These are phyloP conservation scores for Neonectria neomacrospora DNA, from an alignment of 2,329 filamentous ascomycete species.

Conservation along the genomic window DNA sequence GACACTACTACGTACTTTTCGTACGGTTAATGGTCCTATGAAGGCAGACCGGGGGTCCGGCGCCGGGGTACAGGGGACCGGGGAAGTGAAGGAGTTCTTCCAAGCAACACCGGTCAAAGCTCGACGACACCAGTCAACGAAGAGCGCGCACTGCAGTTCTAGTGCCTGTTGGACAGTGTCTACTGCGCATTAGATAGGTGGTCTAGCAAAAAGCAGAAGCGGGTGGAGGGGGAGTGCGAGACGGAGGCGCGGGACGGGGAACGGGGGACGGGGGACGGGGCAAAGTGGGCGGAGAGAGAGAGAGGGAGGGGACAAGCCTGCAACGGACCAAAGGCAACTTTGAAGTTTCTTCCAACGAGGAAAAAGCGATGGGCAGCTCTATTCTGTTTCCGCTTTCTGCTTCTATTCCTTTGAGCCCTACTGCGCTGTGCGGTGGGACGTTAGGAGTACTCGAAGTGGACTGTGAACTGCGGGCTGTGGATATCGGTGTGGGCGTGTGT, in stretches of 20 bases:
- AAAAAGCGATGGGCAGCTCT: constrained; percentile 15
- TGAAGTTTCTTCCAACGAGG: constrained; percentile 19
- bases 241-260: constrained; percentile 6
- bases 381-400: constrained; percentile 22
- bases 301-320: constrained; percentile 36
- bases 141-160: neutral
- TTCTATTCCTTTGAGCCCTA: constrained; percentile 22
- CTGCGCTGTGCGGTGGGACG: constrained; percentile 12
- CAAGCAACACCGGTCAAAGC: constrained; percentile 2
- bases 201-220: neutral
- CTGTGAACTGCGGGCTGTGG: neutral
- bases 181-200: neutral
- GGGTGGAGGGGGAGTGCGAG: constrained; percentile 2
- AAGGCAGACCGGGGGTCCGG: constrained; percentile 13
- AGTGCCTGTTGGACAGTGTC: neutral
- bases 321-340: constrained; percentile 42
- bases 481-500: constrained; percentile 1
- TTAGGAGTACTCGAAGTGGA: constrained; percentile 11
- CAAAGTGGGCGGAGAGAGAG: neutral
- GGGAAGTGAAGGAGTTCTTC: constrained; percentile 15
- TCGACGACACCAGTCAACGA: constrained; percentile 5
- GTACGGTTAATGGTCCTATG: neutral
- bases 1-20: too few relatives aligned
- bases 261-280: constrained; percentile 20
- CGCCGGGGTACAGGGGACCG: constrained; percentile 20